Percentiles rank a stretch among this genome's conserved stretches.
These are phyloP conservation scores for Amborella trichopoda DNA, from an alignment of 164 flowering plant species.

Conservation along the genomic window DNA sequence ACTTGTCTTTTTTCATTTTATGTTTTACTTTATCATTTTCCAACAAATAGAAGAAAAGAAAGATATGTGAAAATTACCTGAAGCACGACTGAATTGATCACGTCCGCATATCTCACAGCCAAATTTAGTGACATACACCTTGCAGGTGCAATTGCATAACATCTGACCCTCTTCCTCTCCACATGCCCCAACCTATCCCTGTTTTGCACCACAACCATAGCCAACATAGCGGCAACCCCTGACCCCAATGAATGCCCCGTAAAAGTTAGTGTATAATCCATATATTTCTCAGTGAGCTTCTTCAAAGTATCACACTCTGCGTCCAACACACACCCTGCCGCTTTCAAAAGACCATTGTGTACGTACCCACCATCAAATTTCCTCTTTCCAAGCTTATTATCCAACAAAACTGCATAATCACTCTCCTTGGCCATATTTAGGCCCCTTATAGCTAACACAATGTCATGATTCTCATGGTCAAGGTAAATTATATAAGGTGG, in stretches of 20 bases:
- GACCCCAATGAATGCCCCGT: slow-evolving; percentile 90
- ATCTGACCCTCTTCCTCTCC: slow-evolving; percentile 47
- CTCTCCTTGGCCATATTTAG: slow-evolving; percentile 73
- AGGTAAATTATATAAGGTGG: slow-evolving; percentile 75
- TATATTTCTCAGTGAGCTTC: slow-evolving; percentile 51
- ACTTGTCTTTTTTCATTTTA: no score
- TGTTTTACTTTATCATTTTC: no score
- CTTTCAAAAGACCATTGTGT: slow-evolving; percentile 89
- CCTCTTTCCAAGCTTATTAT: slow-evolving; percentile 72
- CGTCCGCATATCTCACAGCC: slow-evolving; percentile 73
- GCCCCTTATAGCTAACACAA: slow-evolving; percentile 68
- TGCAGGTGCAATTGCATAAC: slow-evolving; percentile 60
- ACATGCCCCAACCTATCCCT: slow-evolving; percentile 39
- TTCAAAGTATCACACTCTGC: slow-evolving; percentile 48
- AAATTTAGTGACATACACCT: slow-evolving; percentile 60
- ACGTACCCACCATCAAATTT: slow-evolving; percentile 93
- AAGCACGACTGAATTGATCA: slow-evolving; percentile 60
- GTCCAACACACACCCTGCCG: slow-evolving; percentile 73
- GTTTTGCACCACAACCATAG: slow-evolving; percentile 43
- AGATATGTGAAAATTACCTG: no score
- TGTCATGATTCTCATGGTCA: slow-evolving; percentile 62
- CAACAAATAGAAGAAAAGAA: not conserved
- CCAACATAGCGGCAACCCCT: slow-evolving; percentile 48
- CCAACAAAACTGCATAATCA: slow-evolving; percentile 72
- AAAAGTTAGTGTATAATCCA: slow-evolving; percentile 67